phyloP scores from a whole-genome alignment of 805 yeast genomes.

The Candida bentonensis region DNA sequence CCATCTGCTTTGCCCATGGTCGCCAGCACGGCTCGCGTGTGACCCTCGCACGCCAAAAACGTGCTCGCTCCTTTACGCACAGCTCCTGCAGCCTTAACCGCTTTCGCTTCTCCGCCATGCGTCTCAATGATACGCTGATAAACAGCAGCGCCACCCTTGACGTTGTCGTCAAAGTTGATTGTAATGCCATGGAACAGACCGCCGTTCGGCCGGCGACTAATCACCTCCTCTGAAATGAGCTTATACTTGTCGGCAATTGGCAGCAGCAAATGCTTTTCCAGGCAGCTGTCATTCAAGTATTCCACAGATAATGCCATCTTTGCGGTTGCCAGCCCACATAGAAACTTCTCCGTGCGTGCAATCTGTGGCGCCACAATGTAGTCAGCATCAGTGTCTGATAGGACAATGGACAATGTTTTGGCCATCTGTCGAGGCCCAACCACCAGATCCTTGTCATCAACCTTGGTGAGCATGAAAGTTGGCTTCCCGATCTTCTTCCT shows the following conservation, averaged over 20 bases:
- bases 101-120: conserved; percentile 37
- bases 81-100: conserved; percentile 8
- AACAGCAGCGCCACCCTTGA: conserved; percentile 47
- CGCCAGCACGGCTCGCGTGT: not conserved
- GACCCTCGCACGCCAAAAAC: not conserved
- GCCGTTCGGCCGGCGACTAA: conserved; percentile 7
- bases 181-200: conserved; percentile 33
- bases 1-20: not conserved
- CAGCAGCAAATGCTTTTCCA: conserved; percentile 6
- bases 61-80: not conserved
- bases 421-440: conserved; percentile 7
- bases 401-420: conserved; percentile 40
- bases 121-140: conserved; percentile 42
- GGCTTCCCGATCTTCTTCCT: conserved; percentile 6
- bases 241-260: conserved; percentile 14
- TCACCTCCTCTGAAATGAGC: conserved; percentile 8
- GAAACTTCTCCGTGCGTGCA: conserved; percentile 78
- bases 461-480: conserved; percentile 15
- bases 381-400: conserved; percentile 29
- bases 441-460: conserved; percentile 11
- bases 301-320: conserved; percentile 14
- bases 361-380: conserved; percentile 60
- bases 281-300: conserved; percentile 15
- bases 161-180: conserved; percentile 41
- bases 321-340: conserved; percentile 48